These are phyloP conservation scores for Puccinia polysora DNA, from an alignment of 1,284 basidiomycete genomes.

Conservation along the genomic window DNA sequence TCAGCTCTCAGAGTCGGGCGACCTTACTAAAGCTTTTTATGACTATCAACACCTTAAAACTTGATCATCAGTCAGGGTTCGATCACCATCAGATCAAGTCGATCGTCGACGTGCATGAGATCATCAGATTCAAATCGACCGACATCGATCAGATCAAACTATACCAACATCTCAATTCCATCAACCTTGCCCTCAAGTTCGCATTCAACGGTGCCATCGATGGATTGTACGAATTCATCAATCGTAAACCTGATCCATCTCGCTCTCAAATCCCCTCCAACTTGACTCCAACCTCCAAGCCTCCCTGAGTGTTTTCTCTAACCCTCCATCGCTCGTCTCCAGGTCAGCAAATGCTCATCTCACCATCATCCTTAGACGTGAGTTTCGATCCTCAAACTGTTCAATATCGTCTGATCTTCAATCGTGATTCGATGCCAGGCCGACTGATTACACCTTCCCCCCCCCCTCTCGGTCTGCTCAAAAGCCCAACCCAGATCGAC, in stretches of 20 bases:
- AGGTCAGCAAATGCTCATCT: constrained; percentile 8
- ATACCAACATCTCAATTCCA: constrained; percentile 16
- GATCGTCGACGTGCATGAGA: neutral
- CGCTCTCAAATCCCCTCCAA: neutral
- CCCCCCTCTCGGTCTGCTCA: neutral
- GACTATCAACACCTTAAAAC: too few relatives aligned
- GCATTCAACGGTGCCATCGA: neutral
- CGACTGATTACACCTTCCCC: neutral
- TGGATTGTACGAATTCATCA: constrained; percentile 18
- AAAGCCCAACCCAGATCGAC: constrained; percentile 10
- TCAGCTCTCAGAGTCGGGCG: too few relatives aligned
- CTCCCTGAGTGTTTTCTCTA: neutral
- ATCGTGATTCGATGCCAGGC: neutral
- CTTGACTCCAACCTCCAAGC: too few relatives aligned
- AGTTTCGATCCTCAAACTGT: neutral
- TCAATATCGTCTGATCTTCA: too few relatives aligned
- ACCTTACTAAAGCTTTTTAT: too few relatives aligned
- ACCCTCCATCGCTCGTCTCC: constrained; percentile 5
- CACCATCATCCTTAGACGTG: neutral
- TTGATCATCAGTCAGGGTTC: too few relatives aligned
- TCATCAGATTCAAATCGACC: constrained; percentile 1
- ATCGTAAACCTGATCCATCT: constrained; percentile 14
- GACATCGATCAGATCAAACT: constrained; percentile 15
- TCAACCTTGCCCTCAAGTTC: constrained; percentile 13
- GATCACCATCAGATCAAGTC: constrained; percentile 10